Base-by-base conservation (phyloP, 345 rosid species). In the Citrus sinensis region DNA sequence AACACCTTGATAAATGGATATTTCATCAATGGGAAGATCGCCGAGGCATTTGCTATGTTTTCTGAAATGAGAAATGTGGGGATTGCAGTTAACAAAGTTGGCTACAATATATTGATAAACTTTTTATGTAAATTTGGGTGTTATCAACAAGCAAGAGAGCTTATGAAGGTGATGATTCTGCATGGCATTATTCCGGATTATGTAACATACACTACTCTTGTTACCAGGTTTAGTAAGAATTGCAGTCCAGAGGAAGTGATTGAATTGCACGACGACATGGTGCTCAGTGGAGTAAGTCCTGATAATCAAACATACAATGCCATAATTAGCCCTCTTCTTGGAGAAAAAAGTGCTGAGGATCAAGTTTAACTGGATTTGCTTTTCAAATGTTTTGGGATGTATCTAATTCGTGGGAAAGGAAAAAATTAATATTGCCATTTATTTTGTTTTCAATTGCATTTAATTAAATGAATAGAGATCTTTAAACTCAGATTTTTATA, bases 261-360 rank as follows among this genome's bases (percentile, higher is more conserved):
- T 75, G 88, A 85, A 74, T 78, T 91, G 82, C 93, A 92, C 73
- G 92, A 88, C 80, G 80, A 78, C 58, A 85, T 91, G 93, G 81
- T 89, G 79, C 88, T 92, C 61, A 49, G 84, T 11, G 91, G 94
- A 84, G 87, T 85, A 46, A 72, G 62, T 51, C 94, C 92, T 65
- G 89, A 89, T 82, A 78, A 56, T 65, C 78, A 79, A 65, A 82
- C 88, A 17, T 86, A 82, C 65, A 54, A 39, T 76, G 72, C 74
- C 29, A 32, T 85, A 1, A 83, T 92, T 72, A 65, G 34, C 70
- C 93, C 90, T 42, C 88, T 86, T 85, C 82, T 87, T 32, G 75
- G 22, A 25, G 74, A 74, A 66, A 80, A 83, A 66, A 80, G 74
- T 74, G 39, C 70, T 27, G 65, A 69, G 29, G 30, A 46, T 22